Base-by-base conservation (phyloP, 495 filamentous ascomycete species). In the Polyplosphaeria fusca region DNA sequence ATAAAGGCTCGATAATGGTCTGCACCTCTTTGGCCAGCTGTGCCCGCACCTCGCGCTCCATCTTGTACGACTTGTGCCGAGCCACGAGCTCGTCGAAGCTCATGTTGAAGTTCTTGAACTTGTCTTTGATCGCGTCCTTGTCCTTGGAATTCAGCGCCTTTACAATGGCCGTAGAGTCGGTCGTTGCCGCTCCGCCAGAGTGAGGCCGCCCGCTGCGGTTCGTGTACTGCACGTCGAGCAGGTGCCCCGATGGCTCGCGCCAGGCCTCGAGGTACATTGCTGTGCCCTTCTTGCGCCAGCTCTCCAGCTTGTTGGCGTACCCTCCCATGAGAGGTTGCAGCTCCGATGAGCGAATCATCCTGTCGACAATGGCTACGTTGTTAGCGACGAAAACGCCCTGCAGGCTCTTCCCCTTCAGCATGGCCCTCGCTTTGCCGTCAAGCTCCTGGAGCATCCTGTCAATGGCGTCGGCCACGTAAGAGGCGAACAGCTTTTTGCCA, bases 101-200 rank as follows among this genome's bases (percentile, higher is more conserved):
- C 5, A 79, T 71, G 68, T 99, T 99, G 77, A 99, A 99, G 22
- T 83, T 80, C 62, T 84, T 84, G 71, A 96, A 97, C 70, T 96
- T 97, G 67, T 90, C 86, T 72, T 97, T 99, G 71, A 96, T 92
- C 12, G 83, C 86, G 66, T 97, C 93, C 67, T 90, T 93, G 61
- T 97, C 93, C 68, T 93, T 94, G 65, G 84, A 88, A 45, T 78
- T 82, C 7, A 98, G 75, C 4, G 79, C 79, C 68, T 95, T 93
- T 63, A 96, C 76, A 47, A 96, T 86, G 11, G 84, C 85, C 14
- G 83, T 82, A 5, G 87, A 91, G 67, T 91, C 86, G 22, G 87
- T 79, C 14, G 76, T 71, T 3, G 76, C 81, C 16, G 73, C 76
- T 30, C 79, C 80, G 25, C 86, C 82, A 4, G 87, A 89, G 5